Evolutionary conservation across 495 filamentous ascomycete genomes (phyloP), one percentile per base, ranked within the genome.

Genomic region (Clohesyomyces aquaticus): DNA sequence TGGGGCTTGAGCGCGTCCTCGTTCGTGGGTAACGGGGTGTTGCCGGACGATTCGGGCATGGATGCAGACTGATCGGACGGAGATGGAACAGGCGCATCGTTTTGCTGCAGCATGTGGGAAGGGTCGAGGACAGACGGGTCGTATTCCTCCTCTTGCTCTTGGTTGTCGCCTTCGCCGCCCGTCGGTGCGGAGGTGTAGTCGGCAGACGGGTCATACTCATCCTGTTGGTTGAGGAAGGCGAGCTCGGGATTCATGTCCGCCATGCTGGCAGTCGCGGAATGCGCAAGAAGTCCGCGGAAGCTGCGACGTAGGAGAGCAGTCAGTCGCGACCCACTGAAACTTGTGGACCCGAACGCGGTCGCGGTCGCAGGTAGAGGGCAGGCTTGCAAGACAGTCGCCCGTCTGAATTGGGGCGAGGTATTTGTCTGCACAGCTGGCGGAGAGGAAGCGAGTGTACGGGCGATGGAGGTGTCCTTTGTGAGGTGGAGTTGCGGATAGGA

Each of bases 241-340:
- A 81, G 74, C 74, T 88, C 85, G 54, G 82, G 79, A 66, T 85
- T 82, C 64, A 82, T 76, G 69, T 85, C 83, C 56, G 82, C 82
- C 85, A 87, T 87, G 72, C n/a, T n/a, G n/a, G n/a, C n/a, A n/a
- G 59, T 59, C 28, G 58, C 58, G 56, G 55, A 32, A 45, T 56
- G 54, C 46, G 21, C 16, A 18, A 41, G 41, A 25, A 45, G 22
- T 28, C 3, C 21, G n/a, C 18, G 35, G 29, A 8, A 8, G 38
- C 55, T 45, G 55, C 28, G 41, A 28, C 27, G 55, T 32, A 55
- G 55, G 12, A 12, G 55, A 12, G 22, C 3, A 21, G 35, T 58
- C 38, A 58, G 55, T 35, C 42, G 41, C 35, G 9, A 18, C 12
- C 38, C 12, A n/a, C 43, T 18, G 26, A 27, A 14, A 6, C 4